A percentile compares a stretch with the other conserved stretches of the same genome.
These are phyloP conservation scores for Simplicillium aogashimaense DNA, from an alignment of 2,329 filamentous ascomycete species.

Conservation along the genomic window DNA sequence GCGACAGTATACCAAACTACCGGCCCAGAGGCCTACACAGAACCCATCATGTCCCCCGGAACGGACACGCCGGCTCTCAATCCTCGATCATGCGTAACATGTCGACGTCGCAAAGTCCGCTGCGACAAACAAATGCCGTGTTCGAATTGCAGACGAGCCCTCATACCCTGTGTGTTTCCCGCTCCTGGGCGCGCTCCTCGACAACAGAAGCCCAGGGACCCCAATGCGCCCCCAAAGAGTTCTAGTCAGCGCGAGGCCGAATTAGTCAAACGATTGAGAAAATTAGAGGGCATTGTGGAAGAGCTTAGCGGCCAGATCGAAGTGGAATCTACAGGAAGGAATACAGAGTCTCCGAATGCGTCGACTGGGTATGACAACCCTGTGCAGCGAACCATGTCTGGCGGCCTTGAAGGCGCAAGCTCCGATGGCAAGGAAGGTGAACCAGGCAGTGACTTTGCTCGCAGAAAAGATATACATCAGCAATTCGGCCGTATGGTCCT, in stretches of 20 bases:
- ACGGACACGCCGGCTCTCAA: conserved; percentile 27
- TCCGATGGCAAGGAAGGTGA: not conserved
- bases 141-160: conserved; percentile 61
- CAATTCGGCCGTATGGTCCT: conserved; percentile 61
- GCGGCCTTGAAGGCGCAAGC: not conserved
- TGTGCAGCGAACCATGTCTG: not conserved
- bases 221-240: conserved; percentile 49
- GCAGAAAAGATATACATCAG: conserved; percentile 20
- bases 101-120: conserved; percentile 54
- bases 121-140: conserved; percentile 73
- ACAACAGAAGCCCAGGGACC: conserved; percentile 54
- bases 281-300: conserved; percentile 68
- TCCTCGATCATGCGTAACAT: conserved; percentile 39
- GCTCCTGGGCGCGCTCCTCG: conserved; percentile 64
- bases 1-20: conserved; percentile 29
- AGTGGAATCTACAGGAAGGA: conserved; percentile 28
- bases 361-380: not conserved
- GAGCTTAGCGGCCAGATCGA: conserved; percentile 57
- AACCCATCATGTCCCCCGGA: conserved; percentile 22
- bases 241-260: conserved; percentile 56
- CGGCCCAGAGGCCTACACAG: conserved; percentile 26
- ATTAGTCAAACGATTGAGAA: conserved; percentile 60
- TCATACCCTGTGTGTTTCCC: conserved; percentile 65
- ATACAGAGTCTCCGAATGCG: conserved; percentile 12
- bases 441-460: conserved; percentile 11